A percentile compares a stretch with the other conserved stretches of the same genome.
Conservation (phyloP, 768 basidiomycete species). For the Mycena rosella region DNA sequence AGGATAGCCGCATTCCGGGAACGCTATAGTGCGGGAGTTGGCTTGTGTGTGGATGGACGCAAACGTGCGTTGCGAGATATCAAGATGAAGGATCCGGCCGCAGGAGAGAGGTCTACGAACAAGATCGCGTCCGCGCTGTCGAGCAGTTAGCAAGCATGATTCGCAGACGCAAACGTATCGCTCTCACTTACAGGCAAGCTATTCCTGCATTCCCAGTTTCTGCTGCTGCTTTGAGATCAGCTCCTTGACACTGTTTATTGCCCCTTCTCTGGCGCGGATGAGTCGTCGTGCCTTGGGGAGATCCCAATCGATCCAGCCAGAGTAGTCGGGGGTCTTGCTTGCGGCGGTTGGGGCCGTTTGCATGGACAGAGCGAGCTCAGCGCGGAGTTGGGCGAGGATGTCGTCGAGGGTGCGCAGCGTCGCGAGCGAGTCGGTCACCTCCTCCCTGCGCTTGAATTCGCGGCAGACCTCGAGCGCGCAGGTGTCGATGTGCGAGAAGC, state of each 20-base stretch:
- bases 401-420: conserved; percentile 73
- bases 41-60: background rate
- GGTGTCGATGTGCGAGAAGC: conserved; percentile 84
- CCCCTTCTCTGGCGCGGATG: conserved; percentile 75
- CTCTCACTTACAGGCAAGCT: background rate
- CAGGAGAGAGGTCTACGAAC: background rate
- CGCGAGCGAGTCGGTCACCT: conserved; percentile 71
- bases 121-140: background rate
- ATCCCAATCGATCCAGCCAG: conserved; percentile 56
- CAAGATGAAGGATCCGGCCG: conserved; percentile 18
- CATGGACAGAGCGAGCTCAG: conserved; percentile 52
- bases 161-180: background rate
- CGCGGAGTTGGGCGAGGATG: conserved; percentile 68
- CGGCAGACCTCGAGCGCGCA: conserved; percentile 83
- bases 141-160: background rate
- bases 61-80: conserved; percentile 2
- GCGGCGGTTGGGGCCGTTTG: conserved; percentile 17
- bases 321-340: conserved; percentile 61
- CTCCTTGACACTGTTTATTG: conserved; percentile 71
- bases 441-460: conserved; percentile 74
- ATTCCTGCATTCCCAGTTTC: conserved; percentile 9
- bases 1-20: conserved; percentile 3
- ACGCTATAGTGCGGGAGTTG: background rate
- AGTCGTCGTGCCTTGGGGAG: conserved; percentile 75
- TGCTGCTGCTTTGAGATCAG: conserved; percentile 61